Base-by-base conservation (phyloP, 2,329 filamentous ascomycete genomes). In the Alternaria sp. region DNA sequence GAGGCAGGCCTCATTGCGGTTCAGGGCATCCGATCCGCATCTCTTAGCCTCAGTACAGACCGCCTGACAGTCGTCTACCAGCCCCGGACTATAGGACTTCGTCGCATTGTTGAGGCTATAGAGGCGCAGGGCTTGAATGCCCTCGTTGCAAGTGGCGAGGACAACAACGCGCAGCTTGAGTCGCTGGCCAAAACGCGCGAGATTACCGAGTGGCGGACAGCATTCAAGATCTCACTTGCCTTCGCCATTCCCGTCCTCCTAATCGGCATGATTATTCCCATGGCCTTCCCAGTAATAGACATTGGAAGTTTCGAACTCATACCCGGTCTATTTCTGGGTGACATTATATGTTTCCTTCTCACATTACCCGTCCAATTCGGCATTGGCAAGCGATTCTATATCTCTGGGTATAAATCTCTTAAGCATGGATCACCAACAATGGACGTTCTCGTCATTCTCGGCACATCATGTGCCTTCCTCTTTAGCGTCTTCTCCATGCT, bases 291-390 rank as follows among this genome's bases (percentile, higher is more conserved):
- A 2, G 75, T 82, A 29, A 74, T 97, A 14, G 91, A 99, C 77
- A 92, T 95, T 77, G 93, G 93, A 51, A 83, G 81, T 39, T 77
- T 91, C 24, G 73, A 91, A 10, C 73, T 93, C 5, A 78, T 88
- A 26, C 86, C 86, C 1, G 95, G 95, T 28, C 82, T 99, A 14
- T 98, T 88, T 78, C 85, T 98, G 3, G 93, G 94, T 62, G 95
- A 99, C 72, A 74, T 98, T 8, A 79, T 96, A 52, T 97, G 93
- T 77, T 80, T 98, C 50, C 72, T 84, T 56, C 86, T 99, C 50
- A 98, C 95, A 9, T 87, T 97, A 68, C 95, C 95, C 31, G 89
- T 99, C 8, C 95, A 99, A 77, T 99, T 99, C 71, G 95, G 95
- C 66, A 92, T 99, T 71, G 95, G 95, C 63, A 93, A 88, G 78